These are phyloP conservation scores for Artemisia tridentata DNA, from an alignment of 129 eudicot genomes.

Conservation along the genomic window DNA sequence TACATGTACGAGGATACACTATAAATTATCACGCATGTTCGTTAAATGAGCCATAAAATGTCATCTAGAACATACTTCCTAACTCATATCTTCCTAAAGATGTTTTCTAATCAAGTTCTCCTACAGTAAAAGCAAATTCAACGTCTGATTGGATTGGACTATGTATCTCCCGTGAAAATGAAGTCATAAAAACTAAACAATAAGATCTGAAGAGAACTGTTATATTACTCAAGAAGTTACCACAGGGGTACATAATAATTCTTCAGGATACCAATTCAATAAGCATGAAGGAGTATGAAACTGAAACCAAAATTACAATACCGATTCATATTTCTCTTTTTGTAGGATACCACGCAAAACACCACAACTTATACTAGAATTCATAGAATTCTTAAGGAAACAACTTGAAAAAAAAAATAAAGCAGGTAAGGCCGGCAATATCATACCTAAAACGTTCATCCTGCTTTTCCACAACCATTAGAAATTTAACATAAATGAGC, in stretches of 20 bases:
- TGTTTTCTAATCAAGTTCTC: no score
- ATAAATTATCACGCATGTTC: no score
- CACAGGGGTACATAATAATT: background rate
- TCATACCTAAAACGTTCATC: slow-evolving; percentile 14
- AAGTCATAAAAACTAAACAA: no score
- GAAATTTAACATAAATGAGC: slow-evolving; percentile 14
- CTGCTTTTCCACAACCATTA: slow-evolving; percentile 17
- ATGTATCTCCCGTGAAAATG: no score
- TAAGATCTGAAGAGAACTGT: no score
- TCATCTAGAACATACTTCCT: no score
- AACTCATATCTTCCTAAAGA: no score
- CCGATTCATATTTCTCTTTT: slow-evolving; percentile 14
- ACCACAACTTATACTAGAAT: slow-evolving; percentile 16
- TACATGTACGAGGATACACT: no score
- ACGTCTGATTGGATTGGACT: no score
- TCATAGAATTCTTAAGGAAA: slow-evolving; percentile 7
- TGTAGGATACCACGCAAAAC: slow-evolving; percentile 7
- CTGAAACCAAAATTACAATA: slow-evolving; percentile 3
- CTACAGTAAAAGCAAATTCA: no score
- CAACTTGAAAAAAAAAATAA: slow-evolving; percentile 8
- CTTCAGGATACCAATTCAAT: background rate
- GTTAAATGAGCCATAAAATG: no score
- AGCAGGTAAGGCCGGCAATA: slow-evolving; percentile 6
- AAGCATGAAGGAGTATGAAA: background rate
- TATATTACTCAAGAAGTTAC: background rate